These are phyloP conservation scores for Syzygium syzygioides DNA, from an alignment of 441 rosid genomes.

Conservation along the genomic window DNA sequence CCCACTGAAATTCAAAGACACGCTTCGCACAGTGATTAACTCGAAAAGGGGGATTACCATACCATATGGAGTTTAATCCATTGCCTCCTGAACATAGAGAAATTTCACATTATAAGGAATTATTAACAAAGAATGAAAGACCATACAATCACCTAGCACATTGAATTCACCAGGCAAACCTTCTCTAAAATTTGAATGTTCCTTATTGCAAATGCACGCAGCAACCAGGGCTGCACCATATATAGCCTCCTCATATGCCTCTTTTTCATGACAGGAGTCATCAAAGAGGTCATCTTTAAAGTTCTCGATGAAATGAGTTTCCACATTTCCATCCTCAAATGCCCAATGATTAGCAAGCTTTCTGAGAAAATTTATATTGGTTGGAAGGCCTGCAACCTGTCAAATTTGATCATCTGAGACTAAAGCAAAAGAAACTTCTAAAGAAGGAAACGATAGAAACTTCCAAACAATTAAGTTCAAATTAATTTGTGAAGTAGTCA, in stretches of 20 bases:
- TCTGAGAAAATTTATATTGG: conserved; percentile 76
- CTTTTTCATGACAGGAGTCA: conserved; percentile 48
- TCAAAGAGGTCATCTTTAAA: conserved; percentile 67
- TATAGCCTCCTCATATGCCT: conserved; percentile 40
- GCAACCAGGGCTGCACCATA: conserved; percentile 55
- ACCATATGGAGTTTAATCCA: conserved; percentile 57
- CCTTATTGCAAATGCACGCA: conserved; percentile 69
- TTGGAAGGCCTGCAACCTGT: conserved; percentile 97
- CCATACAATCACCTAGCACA: not conserved
- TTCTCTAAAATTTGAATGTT: conserved; percentile 34
- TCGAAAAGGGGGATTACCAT: conserved; percentile 75
- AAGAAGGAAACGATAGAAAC: not conserved
- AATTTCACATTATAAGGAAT: conserved; percentile 10
- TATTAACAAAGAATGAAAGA: not conserved
- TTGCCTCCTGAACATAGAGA: conserved; percentile 41
- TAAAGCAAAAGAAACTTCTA: not conserved
- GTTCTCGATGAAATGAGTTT: conserved; percentile 93
- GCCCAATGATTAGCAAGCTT: conserved; percentile 73
- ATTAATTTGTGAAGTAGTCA: not conserved
- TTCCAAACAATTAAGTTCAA: not conserved
- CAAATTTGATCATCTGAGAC: conserved; percentile 3
- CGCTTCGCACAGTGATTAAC: conserved; percentile 63
- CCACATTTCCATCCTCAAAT: conserved; percentile 77
- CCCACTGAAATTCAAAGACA: conserved; percentile 73
- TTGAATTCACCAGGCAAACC: conserved; percentile 44